Evolutionary conservation across 768 basidiomycete species (phyloP), one percentile per base, ranked within the genome.

Genomic region (Leccinum longicurvipes): DNA sequence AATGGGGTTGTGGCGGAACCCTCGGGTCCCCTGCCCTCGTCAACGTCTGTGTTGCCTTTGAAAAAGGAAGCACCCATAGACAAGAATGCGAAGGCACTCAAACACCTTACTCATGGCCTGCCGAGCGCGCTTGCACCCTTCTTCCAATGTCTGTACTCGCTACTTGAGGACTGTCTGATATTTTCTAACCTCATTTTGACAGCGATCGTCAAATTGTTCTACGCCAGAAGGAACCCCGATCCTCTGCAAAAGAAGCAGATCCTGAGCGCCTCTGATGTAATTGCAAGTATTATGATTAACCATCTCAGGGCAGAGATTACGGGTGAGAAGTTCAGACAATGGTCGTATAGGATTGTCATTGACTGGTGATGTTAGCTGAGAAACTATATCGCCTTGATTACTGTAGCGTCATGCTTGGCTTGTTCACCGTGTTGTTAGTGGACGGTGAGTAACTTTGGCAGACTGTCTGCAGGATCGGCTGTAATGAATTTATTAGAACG

Each of bases 141-240:
- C 71, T 91, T 93, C 72, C 91, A 92, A 80, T 84, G 93, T 92
- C 71, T 55, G 76, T 68, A 11, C 4, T 55, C 12, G 52, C 55
- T 29, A n/a, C 29, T 29, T 31, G 41, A 31, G 12, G 32, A 24
- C 21, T 27, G 25, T 34, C 31, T 52, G 21, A 19, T 57, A 19
- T 41, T 11, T 53, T 34, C 56, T 69, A 24, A 72, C 36, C 9
- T 53, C 29, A 28, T 29, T 8, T 45, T 15, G 14, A 47, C 53
- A 94, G 92, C 93, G 14, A 83, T 92, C 64, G 86, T 92, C 57
- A 92, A 93, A 73, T 79, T 95, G 70, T 89, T 95, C 71, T 85
- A 91, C 66, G 84, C 84, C 12, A 79, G 91, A 56, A 83, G 93
- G 19, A 91, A 84, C 64, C 81, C 84, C 10, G 93, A 96, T 63